Percentiles rank a stretch among this genome's conserved stretches.
phyloP scores from a whole-genome alignment of 352 stramenopile species.

The Globisporangium cederbergense region DNA sequence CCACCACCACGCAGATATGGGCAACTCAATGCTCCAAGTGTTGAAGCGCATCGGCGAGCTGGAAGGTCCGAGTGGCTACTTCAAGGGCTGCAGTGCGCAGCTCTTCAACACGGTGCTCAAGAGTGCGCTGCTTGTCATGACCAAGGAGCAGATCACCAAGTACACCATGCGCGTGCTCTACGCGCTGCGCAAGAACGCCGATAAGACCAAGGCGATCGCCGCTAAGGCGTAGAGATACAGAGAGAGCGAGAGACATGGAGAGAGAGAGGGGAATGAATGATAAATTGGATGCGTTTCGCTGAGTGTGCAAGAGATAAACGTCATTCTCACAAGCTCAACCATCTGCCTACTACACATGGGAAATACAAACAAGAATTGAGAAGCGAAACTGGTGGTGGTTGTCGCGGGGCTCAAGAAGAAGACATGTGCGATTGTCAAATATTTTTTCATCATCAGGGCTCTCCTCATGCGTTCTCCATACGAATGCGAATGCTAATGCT shows the following conservation, averaged over 20 bases:
- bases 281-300: too few species aligned
- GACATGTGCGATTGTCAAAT: too few species aligned
- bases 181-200: slow-evolving; percentile 42
- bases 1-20: slow-evolving; percentile 44
- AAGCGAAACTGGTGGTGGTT: background rate
- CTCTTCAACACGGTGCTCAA: slow-evolving; percentile 84
- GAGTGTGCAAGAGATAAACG: background rate
- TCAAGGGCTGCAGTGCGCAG: slow-evolving; percentile 76
- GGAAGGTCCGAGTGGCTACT: slow-evolving; percentile 57
- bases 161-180: slow-evolving; percentile 75
- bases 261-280: background rate
- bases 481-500: too few species aligned
- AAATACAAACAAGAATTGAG: background rate
- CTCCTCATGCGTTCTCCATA: too few species aligned
- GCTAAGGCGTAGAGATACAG: slow-evolving; percentile 4
- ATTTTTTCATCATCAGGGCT: too few species aligned
- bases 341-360: background rate
- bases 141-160: slow-evolving; percentile 79
- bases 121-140: slow-evolving; percentile 80
- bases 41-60: slow-evolving; percentile 60
- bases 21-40: slow-evolving; percentile 65
- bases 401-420: background rate
- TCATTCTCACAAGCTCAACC: background rate
- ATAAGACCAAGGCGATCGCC: slow-evolving; percentile 9
- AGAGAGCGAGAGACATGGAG: background rate